Evolutionary conservation across 805 yeast species (phyloP).

Genomic region (Candida namnaoensis): DNA sequence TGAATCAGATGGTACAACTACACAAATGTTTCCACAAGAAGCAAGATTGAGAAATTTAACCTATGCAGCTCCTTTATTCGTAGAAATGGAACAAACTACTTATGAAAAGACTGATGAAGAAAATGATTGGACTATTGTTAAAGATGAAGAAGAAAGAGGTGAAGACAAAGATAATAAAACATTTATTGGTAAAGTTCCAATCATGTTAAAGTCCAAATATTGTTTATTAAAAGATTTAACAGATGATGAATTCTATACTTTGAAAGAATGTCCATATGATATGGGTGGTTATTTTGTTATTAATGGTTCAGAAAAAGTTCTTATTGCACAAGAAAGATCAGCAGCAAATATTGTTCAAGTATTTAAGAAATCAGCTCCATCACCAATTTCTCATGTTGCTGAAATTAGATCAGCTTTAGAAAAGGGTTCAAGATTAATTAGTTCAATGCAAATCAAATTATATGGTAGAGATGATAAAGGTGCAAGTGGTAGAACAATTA

Average conservation of each 20-base stretch:
- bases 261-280: conserved; percentile 98
- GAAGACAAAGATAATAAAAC: conserved; percentile 75
- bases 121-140: conserved; percentile 44
- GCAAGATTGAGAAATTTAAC: conserved; percentile 95
- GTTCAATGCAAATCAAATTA: conserved; percentile 89
- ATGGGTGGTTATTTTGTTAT: conserved; percentile 99
- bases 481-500: conserved; percentile 75
- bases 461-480: conserved; percentile 72
- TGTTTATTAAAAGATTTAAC: conserved; percentile 86
- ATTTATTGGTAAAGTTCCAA: conserved; percentile 93
- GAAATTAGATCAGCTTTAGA: conserved; percentile 96
- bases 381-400: conserved; percentile 93
- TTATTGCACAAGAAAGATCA: conserved; percentile 97
- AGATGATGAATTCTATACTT: conserved; percentile 88
- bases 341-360: conserved; percentile 99
- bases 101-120: conserved; percentile 77
- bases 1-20: conserved; percentile 99
- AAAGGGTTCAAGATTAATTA: conserved; percentile 91
- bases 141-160: conserved; percentile 43
- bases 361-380: conserved; percentile 94
- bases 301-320: conserved; percentile 96
- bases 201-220: conserved; percentile 94
- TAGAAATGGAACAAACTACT: conserved; percentile 89
- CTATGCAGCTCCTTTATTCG: conserved; percentile 91
- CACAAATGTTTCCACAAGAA: conserved; percentile 96